Percentiles rank a stretch among this genome's conserved stretches.
Evolutionary conservation across 352 stramenopile genomes (phyloP).

Genomic region (Globisporangium rhizosaccharum): DNA sequence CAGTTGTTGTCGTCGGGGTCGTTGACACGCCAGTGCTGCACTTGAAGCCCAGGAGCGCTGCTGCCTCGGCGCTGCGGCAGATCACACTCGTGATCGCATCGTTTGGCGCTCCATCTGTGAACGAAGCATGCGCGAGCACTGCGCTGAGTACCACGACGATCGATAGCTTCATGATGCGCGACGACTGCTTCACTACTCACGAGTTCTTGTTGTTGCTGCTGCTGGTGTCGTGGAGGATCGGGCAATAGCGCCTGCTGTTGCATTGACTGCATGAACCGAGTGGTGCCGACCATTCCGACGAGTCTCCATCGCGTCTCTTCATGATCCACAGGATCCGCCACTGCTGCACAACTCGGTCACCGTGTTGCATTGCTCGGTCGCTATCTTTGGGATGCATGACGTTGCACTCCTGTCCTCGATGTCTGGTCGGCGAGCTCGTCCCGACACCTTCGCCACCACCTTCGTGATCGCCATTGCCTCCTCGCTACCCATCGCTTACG

Average conservation of each 20-base stretch:
- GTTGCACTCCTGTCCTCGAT: too few species aligned
- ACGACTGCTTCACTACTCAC: too few species aligned
- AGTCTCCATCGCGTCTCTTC: constrained; percentile 7
- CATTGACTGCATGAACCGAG: background rate
- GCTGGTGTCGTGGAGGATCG: background rate
- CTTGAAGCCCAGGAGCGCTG: constrained; percentile 39
- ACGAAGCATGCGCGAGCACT: constrained; percentile 5
- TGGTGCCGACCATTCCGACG: background rate
- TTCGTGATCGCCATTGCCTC: background rate
- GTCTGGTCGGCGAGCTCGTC: background rate
- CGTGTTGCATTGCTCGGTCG: too few species aligned
- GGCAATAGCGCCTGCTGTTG: background rate
- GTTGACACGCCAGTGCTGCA: constrained; percentile 15
- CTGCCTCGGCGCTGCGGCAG: constrained; percentile 31
- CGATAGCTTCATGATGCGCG: constrained; percentile 6
- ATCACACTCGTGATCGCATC: constrained; percentile 40
- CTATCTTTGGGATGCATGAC: background rate
- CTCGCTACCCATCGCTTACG: background rate
- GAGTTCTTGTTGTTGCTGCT: background rate
- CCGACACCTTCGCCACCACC: background rate
- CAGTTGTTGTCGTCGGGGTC: constrained; percentile 1
- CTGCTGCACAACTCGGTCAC: background rate
- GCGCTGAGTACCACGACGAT: background rate
- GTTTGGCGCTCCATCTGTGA: background rate
- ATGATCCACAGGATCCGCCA: too few species aligned